phyloP scores from a whole-genome alignment of 352 stramenopile species.

The Phytophthora tubulina region DNA sequence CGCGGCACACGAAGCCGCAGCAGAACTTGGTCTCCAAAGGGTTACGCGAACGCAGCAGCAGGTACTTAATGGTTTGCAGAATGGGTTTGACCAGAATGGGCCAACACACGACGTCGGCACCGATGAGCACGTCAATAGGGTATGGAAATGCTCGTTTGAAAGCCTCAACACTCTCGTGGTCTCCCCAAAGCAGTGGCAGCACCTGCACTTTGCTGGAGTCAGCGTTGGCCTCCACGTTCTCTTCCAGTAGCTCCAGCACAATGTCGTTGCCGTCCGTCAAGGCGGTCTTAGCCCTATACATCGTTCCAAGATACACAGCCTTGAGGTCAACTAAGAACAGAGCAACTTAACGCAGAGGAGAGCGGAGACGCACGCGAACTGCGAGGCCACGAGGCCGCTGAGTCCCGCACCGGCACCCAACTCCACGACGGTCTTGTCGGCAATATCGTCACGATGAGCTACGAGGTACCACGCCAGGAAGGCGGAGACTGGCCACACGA shows the following conservation, averaged over 20 bases:
- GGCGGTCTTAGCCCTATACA: constrained; percentile 48
- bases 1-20: constrained; percentile 71
- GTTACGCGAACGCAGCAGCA: constrained; percentile 49
- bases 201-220: constrained; percentile 47
- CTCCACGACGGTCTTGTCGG: constrained; percentile 61
- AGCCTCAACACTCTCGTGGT: constrained; percentile 48
- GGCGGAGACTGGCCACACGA: constrained; percentile 78
- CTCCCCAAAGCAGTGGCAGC: constrained; percentile 61
- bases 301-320: constrained; percentile 14
- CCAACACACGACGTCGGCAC: constrained; percentile 81
- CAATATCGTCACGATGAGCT: constrained; percentile 45
- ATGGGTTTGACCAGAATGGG: constrained; percentile 75
- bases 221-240: constrained; percentile 51
- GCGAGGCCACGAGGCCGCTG: constrained; percentile 65
- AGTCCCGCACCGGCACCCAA: constrained; percentile 63
- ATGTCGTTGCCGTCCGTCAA: constrained; percentile 83
- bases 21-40: constrained; percentile 60
- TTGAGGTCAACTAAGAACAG: constrained; percentile 14
- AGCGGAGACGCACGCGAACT: constrained; percentile 58
- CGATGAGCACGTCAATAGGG: constrained; percentile 68
- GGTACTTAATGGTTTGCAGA: constrained; percentile 74
- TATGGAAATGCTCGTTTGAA: constrained; percentile 59
- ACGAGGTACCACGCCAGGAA: constrained; percentile 65
- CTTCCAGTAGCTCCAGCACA: constrained; percentile 62
- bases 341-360: not conserved